Base-by-base conservation (phyloP, 805 yeast species). In the Hemisphaericaspora nanyangensis region DNA sequence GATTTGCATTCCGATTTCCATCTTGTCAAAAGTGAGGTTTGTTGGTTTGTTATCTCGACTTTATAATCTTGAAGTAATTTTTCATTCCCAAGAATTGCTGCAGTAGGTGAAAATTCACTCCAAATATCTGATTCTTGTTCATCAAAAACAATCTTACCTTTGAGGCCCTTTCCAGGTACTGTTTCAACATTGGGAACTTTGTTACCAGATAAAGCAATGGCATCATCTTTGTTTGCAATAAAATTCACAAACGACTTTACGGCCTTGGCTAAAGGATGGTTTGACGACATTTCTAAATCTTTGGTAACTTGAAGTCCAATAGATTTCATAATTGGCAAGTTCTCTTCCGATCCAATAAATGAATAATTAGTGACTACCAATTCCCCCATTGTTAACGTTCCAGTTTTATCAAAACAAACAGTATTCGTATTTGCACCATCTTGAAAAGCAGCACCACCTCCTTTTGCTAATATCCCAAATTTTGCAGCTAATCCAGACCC, bases 381-480 rank as follows among this genome's bases (percentile, higher is more conserved):
- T 26, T 76, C 76, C 1, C 86, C 86, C 17, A 79, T 79, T 0
- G 93, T 84, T 46, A 84, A 62, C 0, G 93, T 84, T 1, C 91
- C 93, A 0, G 91, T 84, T 48, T 84, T 84, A 58, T 84, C 93
- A 52, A 84, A 84, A 48, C 89, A 83, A 7, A 83, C 74, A 27
- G 79, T 73, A 39, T 77, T 74, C 20, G 82, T 67, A 17, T 64
- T 65, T 1, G 88, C 76, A 1, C 83, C 90, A 51, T 85, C 87
- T 59, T 85, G 89, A 54, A 85, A 83, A 2, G 91, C 88, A 34
- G 78, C 80, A 25, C 93, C 93, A 5, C 93, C 93, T 13, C 91
- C 91, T 46, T 82, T 74, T 1, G 85, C 88, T 28, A 85, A 65
- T 37, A 85, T 79, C 16, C 91, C 93, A 54, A 78, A 62, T 51